A percentile compares a stretch with the other conserved stretches of the same genome.
Conservation (phyloP, 163 green algal genomes). For the Scenedesmus sp. region DNA sequence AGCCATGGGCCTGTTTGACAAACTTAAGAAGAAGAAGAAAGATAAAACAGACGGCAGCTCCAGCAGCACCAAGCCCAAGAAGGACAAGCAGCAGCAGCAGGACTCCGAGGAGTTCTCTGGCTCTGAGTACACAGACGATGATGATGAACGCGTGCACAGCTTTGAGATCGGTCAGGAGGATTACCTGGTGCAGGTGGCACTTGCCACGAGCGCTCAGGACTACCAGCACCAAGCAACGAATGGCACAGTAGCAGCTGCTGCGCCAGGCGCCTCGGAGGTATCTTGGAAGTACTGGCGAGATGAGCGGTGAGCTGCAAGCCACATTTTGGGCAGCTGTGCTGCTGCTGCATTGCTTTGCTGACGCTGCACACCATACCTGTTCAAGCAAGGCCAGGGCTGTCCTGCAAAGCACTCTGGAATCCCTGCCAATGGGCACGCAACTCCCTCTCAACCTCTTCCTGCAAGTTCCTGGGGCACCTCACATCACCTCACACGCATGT, state of each 20-base stretch:
- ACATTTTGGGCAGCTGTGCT: neutral
- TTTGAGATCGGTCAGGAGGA: conserved; percentile 58
- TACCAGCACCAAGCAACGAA: conserved; percentile 20
- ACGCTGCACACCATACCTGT: neutral
- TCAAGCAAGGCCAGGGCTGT: neutral
- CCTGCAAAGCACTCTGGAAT: neutral
- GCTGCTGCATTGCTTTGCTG: neutral
- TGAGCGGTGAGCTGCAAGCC: neutral
- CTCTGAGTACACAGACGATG: conserved; percentile 51
- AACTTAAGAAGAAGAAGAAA: conserved; percentile 47
- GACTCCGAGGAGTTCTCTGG: conserved; percentile 15
- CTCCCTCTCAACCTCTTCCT: neutral
- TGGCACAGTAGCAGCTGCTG: conserved; percentile 9
- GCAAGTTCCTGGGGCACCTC: too few relatives aligned
- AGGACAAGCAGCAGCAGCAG: conserved; percentile 31
- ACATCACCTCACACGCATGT: neutral
- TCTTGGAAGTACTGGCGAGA: conserved; percentile 50
- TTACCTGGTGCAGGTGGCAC: conserved; percentile 52
- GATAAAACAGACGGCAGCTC: conserved; percentile 1
- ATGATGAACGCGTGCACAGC: conserved; percentile 52
- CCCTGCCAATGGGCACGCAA: neutral
- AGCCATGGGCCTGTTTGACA: conserved; percentile 24
- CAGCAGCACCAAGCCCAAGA: neutral
- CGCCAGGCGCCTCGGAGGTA: conserved; percentile 30
- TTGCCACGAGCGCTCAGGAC: conserved; percentile 49